Percentiles rank a stretch among this genome's conserved stretches.
Conservation (phyloP, 441 rosid genomes). For the Adansonia madagascariensis region DNA sequence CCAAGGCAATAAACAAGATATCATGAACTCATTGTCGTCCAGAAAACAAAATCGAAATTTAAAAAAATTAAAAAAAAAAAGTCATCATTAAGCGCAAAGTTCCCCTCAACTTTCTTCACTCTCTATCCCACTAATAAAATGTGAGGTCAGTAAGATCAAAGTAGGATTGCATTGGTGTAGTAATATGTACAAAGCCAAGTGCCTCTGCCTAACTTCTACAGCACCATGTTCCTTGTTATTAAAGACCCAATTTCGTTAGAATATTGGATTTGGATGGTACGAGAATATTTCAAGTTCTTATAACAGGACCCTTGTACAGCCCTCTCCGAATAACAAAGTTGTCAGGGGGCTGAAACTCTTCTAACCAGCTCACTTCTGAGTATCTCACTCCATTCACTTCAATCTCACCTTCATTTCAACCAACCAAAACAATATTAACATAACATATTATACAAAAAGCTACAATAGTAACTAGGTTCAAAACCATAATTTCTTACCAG, state of each 20-base stretch:
- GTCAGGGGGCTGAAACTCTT: conserved; percentile 80
- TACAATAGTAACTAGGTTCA: neutral
- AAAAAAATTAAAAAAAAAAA: conserved; percentile 16
- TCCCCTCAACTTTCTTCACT: conserved; percentile 12
- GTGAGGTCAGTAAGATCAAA: conserved; percentile 36
- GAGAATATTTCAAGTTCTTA: conserved; percentile 57
- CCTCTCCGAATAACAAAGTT: conserved; percentile 75
- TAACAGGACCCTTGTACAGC: conserved; percentile 68
- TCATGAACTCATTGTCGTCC: conserved; percentile 16
- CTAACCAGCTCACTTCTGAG: conserved; percentile 65
- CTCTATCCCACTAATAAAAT: conserved; percentile 33
- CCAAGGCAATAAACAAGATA: neutral
- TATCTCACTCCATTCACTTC: conserved; percentile 57
- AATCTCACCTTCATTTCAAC: conserved; percentile 51
- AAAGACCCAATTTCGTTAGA: conserved; percentile 31
- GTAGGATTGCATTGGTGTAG: conserved; percentile 32
- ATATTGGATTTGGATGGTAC: conserved; percentile 23
- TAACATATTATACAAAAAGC: neutral
- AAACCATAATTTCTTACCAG: conserved; percentile 44
- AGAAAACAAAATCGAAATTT: conserved; percentile 15
- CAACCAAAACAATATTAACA: neutral
- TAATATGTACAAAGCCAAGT: conserved; percentile 46
- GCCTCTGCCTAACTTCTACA: conserved; percentile 32
- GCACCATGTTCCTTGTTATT: neutral
- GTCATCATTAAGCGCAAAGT: neutral